Evolutionary conservation across 1,284 basidiomycete species (phyloP).

Genomic region (Apiotrichum gracile): DNA sequence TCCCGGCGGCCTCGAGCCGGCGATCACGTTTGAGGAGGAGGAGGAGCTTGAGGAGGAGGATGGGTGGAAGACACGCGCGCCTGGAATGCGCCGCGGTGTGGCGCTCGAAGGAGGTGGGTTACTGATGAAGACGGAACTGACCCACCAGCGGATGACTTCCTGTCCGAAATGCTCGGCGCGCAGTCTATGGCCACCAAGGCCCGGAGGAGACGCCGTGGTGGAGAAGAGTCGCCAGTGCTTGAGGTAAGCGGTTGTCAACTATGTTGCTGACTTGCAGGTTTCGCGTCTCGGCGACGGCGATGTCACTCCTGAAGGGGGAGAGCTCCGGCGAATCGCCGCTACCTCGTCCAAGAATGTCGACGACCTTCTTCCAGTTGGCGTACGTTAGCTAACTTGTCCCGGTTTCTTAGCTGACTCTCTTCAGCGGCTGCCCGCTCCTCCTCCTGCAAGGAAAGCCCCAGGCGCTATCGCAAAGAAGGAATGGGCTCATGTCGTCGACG

Average conservation of each 20-base stretch:
- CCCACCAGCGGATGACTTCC: conserved; percentile 38
- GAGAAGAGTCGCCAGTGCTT: conserved; percentile 31
- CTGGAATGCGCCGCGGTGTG: conserved; percentile 36
- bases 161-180: conserved; percentile 40
- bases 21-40: conserved; percentile 27
- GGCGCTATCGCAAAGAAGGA: conserved; percentile 64
- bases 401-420: conserved; percentile 5
- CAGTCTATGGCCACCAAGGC: conserved; percentile 36
- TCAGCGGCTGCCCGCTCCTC: conserved; percentile 46
- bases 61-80: conserved; percentile 43
- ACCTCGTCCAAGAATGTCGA: conserved; percentile 59
- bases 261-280: conserved; percentile 9
- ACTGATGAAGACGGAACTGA: neutral
- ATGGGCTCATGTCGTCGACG: conserved; percentile 96
- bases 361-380: conserved; percentile 71
- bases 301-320: conserved; percentile 12
- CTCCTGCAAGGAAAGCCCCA: conserved; percentile 30
- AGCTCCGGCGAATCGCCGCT: neutral
- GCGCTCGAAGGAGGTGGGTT: conserved; percentile 40
- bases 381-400: conserved; percentile 42
- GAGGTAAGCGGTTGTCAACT: conserved; percentile 9
- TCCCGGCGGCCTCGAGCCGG: conserved; percentile 68
- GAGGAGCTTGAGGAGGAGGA: conserved; percentile 37
- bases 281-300: conserved; percentile 33
- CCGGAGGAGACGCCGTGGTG: conserved; percentile 30